A percentile compares a stretch with the other conserved stretches of the same genome.
These are phyloP conservation scores for Filosporella fistucella DNA, from an alignment of 495 filamentous ascomycete genomes.

Conservation along the genomic window DNA sequence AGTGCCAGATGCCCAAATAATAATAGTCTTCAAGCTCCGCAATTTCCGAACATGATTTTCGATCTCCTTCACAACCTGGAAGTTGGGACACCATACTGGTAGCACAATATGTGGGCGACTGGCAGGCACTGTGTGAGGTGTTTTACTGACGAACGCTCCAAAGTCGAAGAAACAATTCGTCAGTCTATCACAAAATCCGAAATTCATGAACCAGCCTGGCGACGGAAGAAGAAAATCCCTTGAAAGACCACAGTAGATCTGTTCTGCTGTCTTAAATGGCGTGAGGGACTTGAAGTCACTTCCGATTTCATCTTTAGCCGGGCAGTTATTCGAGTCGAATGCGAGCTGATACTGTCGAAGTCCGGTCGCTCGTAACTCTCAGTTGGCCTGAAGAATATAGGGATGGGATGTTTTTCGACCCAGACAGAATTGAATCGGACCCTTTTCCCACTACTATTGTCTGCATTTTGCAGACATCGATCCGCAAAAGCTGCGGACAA, in stretches of 20 bases:
- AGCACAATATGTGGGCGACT: no score
- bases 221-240: not conserved
- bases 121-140: no score
- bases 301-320: not conserved
- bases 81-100: no score
- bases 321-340: not conserved
- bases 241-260: not conserved
- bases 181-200: no score
- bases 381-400: not conserved
- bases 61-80: no score
- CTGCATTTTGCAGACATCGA: not conserved
- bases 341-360: not conserved
- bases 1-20: no score
- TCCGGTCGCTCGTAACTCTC: not conserved
- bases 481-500: not conserved
- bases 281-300: not conserved
- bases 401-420: not conserved
- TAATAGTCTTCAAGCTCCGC: no score
- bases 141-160: no score
- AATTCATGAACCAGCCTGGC: no score
- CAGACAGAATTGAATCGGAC: not conserved
- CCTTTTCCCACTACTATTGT: not conserved
- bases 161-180: no score
- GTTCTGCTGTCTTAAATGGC: not conserved
- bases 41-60: no score